Conservation (phyloP, 768 basidiomycete genomes). For the Boletus sp. region DNA sequence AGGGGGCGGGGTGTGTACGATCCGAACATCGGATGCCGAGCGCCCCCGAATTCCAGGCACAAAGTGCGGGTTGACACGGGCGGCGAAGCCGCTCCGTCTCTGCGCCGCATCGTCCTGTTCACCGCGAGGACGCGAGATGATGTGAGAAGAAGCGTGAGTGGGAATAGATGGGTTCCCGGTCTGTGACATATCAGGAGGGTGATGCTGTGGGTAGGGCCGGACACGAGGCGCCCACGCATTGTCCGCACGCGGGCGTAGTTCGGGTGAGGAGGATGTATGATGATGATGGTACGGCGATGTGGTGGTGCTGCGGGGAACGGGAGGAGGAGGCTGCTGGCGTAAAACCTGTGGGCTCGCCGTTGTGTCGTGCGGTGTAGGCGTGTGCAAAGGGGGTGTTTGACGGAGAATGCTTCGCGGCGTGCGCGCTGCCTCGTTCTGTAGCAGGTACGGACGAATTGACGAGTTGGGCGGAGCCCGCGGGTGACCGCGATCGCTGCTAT, state of each 20-base stretch:
- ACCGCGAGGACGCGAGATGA: slow-evolving; percentile 9
- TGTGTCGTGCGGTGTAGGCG: slow-evolving; percentile 4
- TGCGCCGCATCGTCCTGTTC: slow-evolving; percentile 9
- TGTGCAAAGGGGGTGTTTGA: slow-evolving; percentile 4
- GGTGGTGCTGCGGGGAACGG: slow-evolving; percentile 11
- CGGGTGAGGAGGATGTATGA: slow-evolving; percentile 26
- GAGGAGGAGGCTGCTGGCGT: slow-evolving; percentile 6
- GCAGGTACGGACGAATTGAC: not conserved
- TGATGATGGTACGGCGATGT: slow-evolving; percentile 15
- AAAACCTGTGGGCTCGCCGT: not conserved
- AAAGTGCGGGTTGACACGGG: slow-evolving; percentile 9
- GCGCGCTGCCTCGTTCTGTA: slow-evolving; percentile 5
- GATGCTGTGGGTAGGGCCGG: slow-evolving; percentile 12
- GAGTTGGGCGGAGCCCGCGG: slow-evolving; percentile 1
- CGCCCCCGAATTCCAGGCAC: slow-evolving; percentile 17
- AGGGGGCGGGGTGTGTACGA: slow-evolving; percentile 20
- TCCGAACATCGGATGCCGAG: slow-evolving; percentile 24
- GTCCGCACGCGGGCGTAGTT: slow-evolving; percentile 20
- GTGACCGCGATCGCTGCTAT: not conserved
- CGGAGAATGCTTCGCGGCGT: slow-evolving; percentile 20
- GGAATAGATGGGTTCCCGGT: not conserved
- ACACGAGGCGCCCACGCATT: slow-evolving; percentile 25
- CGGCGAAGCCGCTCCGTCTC: slow-evolving; percentile 16
- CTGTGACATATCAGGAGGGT: slow-evolving; percentile 8
- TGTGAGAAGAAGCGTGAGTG: slow-evolving; percentile 11